Base-by-base conservation (phyloP, 768 basidiomycete genomes). In the Punctularia strigosozonata region DNA sequence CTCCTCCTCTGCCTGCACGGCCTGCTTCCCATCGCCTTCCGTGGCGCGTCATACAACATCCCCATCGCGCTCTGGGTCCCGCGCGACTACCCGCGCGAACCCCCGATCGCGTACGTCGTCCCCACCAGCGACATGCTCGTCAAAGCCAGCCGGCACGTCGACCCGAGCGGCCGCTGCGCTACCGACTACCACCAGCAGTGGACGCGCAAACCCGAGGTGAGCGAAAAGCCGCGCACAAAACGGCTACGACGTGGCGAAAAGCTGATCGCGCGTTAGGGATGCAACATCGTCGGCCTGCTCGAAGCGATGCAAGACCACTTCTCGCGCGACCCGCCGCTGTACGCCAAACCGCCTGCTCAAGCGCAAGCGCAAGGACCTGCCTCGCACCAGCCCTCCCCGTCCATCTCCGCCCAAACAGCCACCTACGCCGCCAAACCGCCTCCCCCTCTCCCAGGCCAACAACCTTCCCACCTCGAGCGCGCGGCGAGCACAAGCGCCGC, bases 121-220 rank as follows among this genome's bases (percentile, higher is more conserved):
- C 94, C 95, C 24, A 95, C 89, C 2, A 72, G 65, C 38, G 80
- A 86, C 51, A 89, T 99, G 80, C 78, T 91, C 43, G 76, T 99
- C 49, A 78, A 79, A 47, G 69, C 86, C 8, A 74, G 80, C 17
- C 71, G 66, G 32, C 66, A 72, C 52, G 69, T 97, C 50, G 90
- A 97, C 50, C 71, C 84, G 39, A 88, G 81, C 52, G 92, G 84
- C 17, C 66, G 69, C 45, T 88, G 75, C 51, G 63, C 58, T 28
- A 64, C 78, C 28, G 73, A 79, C 28, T 94, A 89, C 54, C 53
- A 83, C 34, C 69, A 68, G 32, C 64, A 77, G 41, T 97, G 95
- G 95, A 63, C 69, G 40, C 68, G 74, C 49, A 91, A 92, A 57
- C 70, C 70, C 55, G 89, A 95, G 73, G 89, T 89, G 52, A 47